Evolutionary conservation across 352 stramenopile genomes (phyloP), one percentile per base, ranked within the genome.

Genomic region (Blastocystis sp.): DNA sequence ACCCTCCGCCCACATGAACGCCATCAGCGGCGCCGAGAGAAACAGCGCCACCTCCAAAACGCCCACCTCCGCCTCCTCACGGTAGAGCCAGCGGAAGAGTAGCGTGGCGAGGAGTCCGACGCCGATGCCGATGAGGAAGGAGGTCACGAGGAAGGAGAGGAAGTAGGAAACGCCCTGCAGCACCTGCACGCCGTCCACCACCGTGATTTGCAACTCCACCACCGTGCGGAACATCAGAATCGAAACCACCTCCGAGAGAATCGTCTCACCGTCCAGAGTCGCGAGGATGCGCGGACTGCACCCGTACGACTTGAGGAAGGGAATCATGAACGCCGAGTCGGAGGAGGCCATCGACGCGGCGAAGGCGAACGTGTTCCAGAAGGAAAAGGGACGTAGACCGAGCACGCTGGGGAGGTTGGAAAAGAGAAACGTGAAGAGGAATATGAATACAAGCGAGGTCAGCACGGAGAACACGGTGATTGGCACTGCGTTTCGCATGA

Each of bases 151-250:
- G 53, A 76, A 76, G 21, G 64, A 76, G 0, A 53, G 40, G 29
- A 76, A 76, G 27, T 76, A 76, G 21, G 7, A 36, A 18, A 76
- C 32, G 7, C 64, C 64, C 27, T 53, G 7, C 14, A 76, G 21
- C 21, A 76, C 4, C 38, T 51, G 16, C 16, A 76, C 46, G 16
- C 64, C 64, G 27, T 76, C 40, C 38, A 76, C 38, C 21, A 51
- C 64, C 11, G 40, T 76, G 1, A 76, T 44, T 9, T 76, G 64
- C 21, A 76, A 40, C 29, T 76, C 64, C 9, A 76, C 46, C 9
- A 76, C 64, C 24, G 64, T 76, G 0, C 64, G 64, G 3, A 76
- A 76, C 16, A 76, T 38, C 32, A 76, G 29, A 76, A 76, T 76
- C 38, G 64, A 21, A 29, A 76, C 24, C 1, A 76, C 64, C 29